Evolutionary conservation across 306 rosid species (phyloP), one percentile per base, ranked within the genome.

Genomic region (Astragalus membranaceus): DNA sequence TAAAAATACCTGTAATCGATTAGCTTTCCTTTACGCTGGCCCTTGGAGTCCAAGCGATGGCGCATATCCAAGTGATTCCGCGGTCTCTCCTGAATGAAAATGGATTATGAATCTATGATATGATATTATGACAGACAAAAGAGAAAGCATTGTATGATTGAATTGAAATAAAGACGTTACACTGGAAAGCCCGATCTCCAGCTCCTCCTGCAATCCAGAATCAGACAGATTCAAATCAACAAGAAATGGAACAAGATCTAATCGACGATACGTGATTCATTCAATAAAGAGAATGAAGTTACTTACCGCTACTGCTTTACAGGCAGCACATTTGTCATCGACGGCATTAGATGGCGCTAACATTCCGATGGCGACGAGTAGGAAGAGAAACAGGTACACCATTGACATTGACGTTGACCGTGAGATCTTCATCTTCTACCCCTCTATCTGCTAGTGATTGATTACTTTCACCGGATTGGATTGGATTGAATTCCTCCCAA

Each of bases 51-150:
- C 83, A 94, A 88, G n/a, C 97, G 98, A 74, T 90, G 95, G 36
- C 98, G 91, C 99, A 94, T 84, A 83, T 94, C 99, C 86, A 94
- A 86, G 78, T 94, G 99, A 79, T 94, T 94, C 79, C 95, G 87
- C 11, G 98, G 98, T 74, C 79, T 94, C 79, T 94, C 99, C 99
- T 94, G 79, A 10, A 61, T 51, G 30, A 42, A 57, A 55, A 52
- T 9, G 12, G 30, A 42, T 17, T 16, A 16, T 11, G 20, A 16
- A 26, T 26, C 30, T 26, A 1, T 26, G 30, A 26, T 2, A 26
- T 26, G 5, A 5, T 6, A 49, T 8, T 29, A 39, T 39, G 15
- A 51, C 8, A 7, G 41, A 48, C 6, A 15, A n/a, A 37, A 16
- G 0, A 5, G 1, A 60, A 39, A 39, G 3, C 8, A 39, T 39